Evolutionary conservation across 495 filamentous ascomycete genomes (phyloP), one percentile per base, ranked within the genome.

Genomic region (Neurospora pannonica): DNA sequence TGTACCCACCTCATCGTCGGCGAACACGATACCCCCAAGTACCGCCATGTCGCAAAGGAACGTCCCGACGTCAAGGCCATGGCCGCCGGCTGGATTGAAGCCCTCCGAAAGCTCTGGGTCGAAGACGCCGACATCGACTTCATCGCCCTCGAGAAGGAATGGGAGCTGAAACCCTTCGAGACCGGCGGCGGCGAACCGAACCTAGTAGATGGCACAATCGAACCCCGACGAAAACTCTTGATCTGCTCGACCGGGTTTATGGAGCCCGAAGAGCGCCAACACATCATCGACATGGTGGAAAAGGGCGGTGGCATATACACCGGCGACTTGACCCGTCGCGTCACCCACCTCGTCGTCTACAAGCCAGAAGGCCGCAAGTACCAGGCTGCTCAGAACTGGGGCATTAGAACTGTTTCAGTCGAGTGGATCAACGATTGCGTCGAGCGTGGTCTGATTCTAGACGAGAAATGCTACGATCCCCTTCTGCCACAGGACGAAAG

Each of bases 1-100:
- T 94, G 97, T 74, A 99, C 96, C 4, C 96, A 99, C 84, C 88
- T 99, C 38, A 89, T 99, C 76, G 93, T 97, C 76, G 96, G 94
- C 78, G 91, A 92, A 74, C 91, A 92, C 73, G 87, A 93, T 76
- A 98, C 95, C 0, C 88, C 91, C 17, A 99, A 99, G 81, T 99
- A 99, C 85, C 92, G 90, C 78, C 97, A 96, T 83, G 95, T 98
- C 78, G 96, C 96, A 31, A 94, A 90, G 75, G 92, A 95, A 80
- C 88, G 96, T 38, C 87, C 90, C 40, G 96, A 99, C 80, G 90
- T 99, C 76, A 89, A 88, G 72, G 92, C 93, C 70, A 88, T 99
- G 82, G 87, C 86, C 54, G 89, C 91, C 38, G 88, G 88, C 79
- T 99, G 93, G 93, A 87, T 99, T 71, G 89, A 95, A 70, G 94